These are phyloP conservation scores for Terfezia boudieri DNA, from an alignment of 495 filamentous ascomycete genomes.

Conservation along the genomic window DNA sequence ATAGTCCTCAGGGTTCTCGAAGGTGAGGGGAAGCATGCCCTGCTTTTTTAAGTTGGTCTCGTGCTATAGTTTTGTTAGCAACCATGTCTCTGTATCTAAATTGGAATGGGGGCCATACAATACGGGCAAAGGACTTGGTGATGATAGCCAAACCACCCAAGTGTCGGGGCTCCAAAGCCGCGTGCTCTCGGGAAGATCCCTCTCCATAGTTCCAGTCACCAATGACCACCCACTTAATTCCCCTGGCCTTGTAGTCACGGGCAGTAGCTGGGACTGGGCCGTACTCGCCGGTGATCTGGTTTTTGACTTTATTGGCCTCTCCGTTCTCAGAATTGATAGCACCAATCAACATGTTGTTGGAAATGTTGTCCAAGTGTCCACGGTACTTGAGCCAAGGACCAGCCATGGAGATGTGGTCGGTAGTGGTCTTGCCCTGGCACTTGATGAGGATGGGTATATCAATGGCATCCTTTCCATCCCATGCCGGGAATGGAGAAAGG, in stretches of 20 bases:
- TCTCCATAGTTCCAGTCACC: constrained; percentile 99
- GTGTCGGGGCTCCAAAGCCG: constrained; percentile 91
- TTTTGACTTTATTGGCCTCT: constrained; percentile 96
- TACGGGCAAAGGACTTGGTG: constrained; percentile 88
- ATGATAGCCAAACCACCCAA: constrained; percentile 95
- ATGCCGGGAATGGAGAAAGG: constrained; percentile 61
- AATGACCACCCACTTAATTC: constrained; percentile 89
- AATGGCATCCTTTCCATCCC: constrained; percentile 83
- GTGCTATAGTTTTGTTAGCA: constrained; percentile 25
- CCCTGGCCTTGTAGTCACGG: constrained; percentile 95
- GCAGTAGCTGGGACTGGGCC: constrained; percentile 83
- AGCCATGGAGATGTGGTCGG: constrained; percentile 98
- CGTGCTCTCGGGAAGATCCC: constrained; percentile 92
- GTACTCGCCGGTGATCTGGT: constrained; percentile 59
- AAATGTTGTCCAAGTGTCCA: constrained; percentile 99
- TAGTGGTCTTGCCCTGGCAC: constrained; percentile 93
- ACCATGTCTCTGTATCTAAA: background rate
- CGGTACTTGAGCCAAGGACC: constrained; percentile 99
- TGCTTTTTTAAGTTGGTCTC: constrained; percentile 99
- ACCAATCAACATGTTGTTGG: constrained; percentile 99
- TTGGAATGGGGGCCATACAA: constrained; percentile 27
- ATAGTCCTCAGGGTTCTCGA: constrained; percentile 85
- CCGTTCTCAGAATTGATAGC: constrained; percentile 88
- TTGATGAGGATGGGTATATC: constrained; percentile 94
- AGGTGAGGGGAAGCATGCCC: constrained; percentile 96